A percentile compares a stretch with the other conserved stretches of the same genome.
These are phyloP conservation scores for Mitragyna speciosa DNA, from an alignment of 257 asterid genomes.

Conservation along the genomic window DNA sequence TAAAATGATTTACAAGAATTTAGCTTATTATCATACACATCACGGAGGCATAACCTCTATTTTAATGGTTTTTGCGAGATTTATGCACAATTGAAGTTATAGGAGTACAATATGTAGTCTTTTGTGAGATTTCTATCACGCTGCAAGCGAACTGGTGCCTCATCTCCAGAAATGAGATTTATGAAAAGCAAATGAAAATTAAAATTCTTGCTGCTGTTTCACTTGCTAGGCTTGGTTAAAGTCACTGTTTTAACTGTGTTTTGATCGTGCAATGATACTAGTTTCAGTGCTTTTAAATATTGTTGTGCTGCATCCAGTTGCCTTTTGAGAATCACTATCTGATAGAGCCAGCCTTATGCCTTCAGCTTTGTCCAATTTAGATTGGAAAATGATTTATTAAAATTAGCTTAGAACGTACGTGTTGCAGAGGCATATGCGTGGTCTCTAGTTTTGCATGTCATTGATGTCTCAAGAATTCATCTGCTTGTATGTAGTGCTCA, in stretches of 20 bases:
- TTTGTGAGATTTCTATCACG: neutral
- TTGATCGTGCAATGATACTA: neutral
- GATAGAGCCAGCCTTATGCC: conserved; percentile 44
- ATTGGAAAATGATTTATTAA: too few relatives aligned
- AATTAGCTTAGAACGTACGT: too few relatives aligned
- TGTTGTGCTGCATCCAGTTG: conserved; percentile 56
- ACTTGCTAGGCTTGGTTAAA: neutral
- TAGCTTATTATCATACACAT: neutral
- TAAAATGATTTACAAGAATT: neutral
- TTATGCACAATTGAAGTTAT: neutral
- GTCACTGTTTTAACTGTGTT: too few relatives aligned
- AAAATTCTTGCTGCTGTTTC: neutral
- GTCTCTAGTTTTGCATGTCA: neutral
- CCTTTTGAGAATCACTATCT: conserved; percentile 46
- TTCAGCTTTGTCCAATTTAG: conserved; percentile 74
- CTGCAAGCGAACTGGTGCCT: neutral
- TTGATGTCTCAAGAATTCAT: too few relatives aligned
- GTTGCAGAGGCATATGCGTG: too few relatives aligned
- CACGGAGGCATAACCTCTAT: neutral
- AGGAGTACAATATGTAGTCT: neutral
- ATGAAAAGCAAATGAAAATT: neutral
- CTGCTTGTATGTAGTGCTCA: too few relatives aligned
- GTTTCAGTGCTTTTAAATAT: conserved; percentile 14
- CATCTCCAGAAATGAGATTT: neutral
- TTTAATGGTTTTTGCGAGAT: neutral